phyloP scores from a whole-genome alignment of 31 red algal genomes.

The Odonthalia washingtoniensis region DNA sequence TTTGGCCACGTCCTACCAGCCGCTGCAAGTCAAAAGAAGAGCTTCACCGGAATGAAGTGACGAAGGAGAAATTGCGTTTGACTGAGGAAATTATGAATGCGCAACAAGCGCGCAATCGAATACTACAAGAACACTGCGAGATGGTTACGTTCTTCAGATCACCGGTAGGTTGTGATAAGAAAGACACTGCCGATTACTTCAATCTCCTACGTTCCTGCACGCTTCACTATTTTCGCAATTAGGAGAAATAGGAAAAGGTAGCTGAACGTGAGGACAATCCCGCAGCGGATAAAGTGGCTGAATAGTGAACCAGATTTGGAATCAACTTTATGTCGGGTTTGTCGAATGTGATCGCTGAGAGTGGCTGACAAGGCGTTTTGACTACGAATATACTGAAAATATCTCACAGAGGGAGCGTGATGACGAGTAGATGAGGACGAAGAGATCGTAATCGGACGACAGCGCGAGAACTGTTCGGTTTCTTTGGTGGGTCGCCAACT shows the following conservation, averaged over 20 bases:
- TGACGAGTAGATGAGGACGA: neutral
- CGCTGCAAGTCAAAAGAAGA: neutral
- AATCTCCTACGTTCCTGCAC: neutral
- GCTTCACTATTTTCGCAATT: neutral
- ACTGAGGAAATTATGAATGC: conserved; percentile 2
- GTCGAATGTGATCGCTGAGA: conserved; percentile 6
- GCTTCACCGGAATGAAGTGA: conserved; percentile 11
- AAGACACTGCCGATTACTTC: conserved; percentile 7
- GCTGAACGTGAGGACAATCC: neutral
- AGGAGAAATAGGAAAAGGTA: neutral
- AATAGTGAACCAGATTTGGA: neutral
- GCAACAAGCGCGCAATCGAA: conserved; percentile 10
- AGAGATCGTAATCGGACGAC: too few species aligned
- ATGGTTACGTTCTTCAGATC: conserved; percentile 5
- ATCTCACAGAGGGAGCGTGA: too few species aligned
- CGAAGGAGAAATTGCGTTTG: conserved; percentile 11
- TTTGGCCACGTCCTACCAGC: neutral
- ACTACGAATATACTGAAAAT: neutral
- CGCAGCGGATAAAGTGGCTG: neutral
- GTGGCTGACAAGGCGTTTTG: conserved; percentile 2
- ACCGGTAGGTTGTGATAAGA: neutral
- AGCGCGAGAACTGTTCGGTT: too few species aligned
- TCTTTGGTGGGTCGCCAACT: too few species aligned
- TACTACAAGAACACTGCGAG: conserved; percentile 21
- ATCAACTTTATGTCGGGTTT: neutral